Conservation (phyloP, 441 rosid genomes). For the Populus hybrid region DNA sequence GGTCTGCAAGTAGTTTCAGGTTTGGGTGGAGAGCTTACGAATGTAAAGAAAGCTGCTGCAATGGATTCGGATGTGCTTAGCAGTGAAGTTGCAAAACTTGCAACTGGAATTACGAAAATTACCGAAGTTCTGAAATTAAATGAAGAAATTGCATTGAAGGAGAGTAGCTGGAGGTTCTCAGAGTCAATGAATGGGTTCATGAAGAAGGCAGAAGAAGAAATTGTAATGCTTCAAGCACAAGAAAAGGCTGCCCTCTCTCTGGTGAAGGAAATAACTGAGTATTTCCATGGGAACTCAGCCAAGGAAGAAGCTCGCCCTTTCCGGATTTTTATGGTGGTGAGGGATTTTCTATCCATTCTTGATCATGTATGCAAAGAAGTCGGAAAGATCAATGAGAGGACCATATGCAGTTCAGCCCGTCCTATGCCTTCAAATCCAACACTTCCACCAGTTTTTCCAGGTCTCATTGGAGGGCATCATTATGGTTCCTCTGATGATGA, state of each 20-base stretch:
- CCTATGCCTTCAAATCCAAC: slow-evolving; percentile 39
- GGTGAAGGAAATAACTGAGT: slow-evolving; percentile 76
- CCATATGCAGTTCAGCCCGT: slow-evolving; percentile 53
- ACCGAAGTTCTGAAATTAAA: slow-evolving; percentile 43
- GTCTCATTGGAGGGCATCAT: slow-evolving; percentile 33
- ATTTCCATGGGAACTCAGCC: slow-evolving; percentile 74
- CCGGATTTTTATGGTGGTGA: slow-evolving; percentile 70
- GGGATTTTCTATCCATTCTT: slow-evolving; percentile 75
- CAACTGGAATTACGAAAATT: slow-evolving; percentile 51
- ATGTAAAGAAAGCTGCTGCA: slow-evolving; percentile 87
- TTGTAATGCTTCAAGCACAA: slow-evolving; percentile 44
- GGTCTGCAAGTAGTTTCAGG: slow-evolving; percentile 79
- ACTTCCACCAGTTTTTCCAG: slow-evolving; percentile 46
- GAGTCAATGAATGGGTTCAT: slow-evolving; percentile 61
- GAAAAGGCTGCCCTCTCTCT: slow-evolving; percentile 38
- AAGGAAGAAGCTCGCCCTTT: slow-evolving; percentile 77
- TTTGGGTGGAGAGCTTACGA: slow-evolving; percentile 66
- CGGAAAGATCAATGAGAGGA: slow-evolving; percentile 78
- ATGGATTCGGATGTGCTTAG: slow-evolving; percentile 65
- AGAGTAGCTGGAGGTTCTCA: slow-evolving; percentile 42
- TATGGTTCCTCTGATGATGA: slow-evolving; percentile 40
- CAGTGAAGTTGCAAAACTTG: slow-evolving; percentile 49
- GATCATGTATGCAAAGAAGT: slow-evolving; percentile 93
- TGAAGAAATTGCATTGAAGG: slow-evolving; percentile 29
- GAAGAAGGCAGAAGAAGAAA: slow-evolving; percentile 63